Evolutionary conservation across 352 stramenopile species (phyloP), one percentile per base, ranked within the genome.

Genomic region (Phytophthora macrochlamydospora): DNA sequence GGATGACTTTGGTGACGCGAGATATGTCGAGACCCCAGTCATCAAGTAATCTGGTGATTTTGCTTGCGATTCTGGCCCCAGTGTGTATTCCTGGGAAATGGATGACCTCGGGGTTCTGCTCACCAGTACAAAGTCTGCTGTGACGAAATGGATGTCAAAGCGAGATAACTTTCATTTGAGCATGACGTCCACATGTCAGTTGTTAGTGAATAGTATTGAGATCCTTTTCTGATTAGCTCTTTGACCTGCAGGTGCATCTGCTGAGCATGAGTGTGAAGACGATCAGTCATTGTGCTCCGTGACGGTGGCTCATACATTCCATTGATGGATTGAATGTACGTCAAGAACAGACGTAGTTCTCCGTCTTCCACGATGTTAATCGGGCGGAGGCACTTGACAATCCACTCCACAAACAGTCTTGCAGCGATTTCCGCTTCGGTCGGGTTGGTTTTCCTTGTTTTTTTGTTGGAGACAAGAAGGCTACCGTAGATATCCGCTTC

Each of bases 141-240:
- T 66, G 6, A 52, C 48, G n/a, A 59, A 66, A 43, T 66, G 59
- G 32, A 59, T 7, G 51, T 59, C 7, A 66, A 18, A 2, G 51
- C 40, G 3, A 66, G 33, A 50, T 42, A 59, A 24, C 50, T 59
- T 45, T 50, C 59, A 2, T 40, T 50, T 4, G 51, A 50, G 2
- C 42, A 42, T 14, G 59, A 66, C 4, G 59, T 66, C 59, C 42
- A 66, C 24, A 54, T 66, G 43, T 55, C 59, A 7, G 50, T 55
- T 11, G 59, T 59, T 5, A 66, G 18, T 1, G 33, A 55, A 18
- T 55, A 66, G 14, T 31, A 66, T n/a, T 49, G 2, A 13, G 51
- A 31, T 2, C 9, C 33, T 8, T 29, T 13, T 24, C 24, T 4
- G 32, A 59, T 66, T 0, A 14, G 18, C 2, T 8, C 40, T 50